phyloP scores from a whole-genome alignment of 139 green algal species.

The Pseudopediastrum boryanum region DNA sequence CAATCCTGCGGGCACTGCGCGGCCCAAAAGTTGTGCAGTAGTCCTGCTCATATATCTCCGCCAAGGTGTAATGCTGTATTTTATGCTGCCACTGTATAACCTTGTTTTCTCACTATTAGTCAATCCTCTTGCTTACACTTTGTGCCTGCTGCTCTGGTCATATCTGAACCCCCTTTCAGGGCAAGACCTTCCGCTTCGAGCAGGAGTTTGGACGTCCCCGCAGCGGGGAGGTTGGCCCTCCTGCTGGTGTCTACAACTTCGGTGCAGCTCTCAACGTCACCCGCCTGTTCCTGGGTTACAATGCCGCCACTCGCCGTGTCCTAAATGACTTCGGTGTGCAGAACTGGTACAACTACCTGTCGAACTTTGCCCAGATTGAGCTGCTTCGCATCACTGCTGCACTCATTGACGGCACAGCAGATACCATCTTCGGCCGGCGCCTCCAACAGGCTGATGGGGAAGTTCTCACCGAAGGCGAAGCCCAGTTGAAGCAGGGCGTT shows the following conservation, averaged over 20 bases:
- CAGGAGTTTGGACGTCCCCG: neutral
- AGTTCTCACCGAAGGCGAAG: too few relatives aligned
- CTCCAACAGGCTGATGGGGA: too few relatives aligned
- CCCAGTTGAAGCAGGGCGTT: too few relatives aligned
- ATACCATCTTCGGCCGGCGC: too few relatives aligned
- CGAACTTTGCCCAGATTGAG: slow-evolving; percentile 2
- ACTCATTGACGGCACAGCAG: neutral
- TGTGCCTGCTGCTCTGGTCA: neutral
- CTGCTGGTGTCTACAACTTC: slow-evolving; percentile 20
- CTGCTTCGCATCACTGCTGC: slow-evolving; percentile 23
- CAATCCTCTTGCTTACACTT: neutral
- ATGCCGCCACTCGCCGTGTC: neutral
- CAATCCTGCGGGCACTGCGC: too few relatives aligned
- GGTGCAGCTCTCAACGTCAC: slow-evolving; percentile 32
- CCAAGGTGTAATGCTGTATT: too few relatives aligned
- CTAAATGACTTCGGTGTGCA: slow-evolving; percentile 38
- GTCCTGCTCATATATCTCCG: too few relatives aligned
- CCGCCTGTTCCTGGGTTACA: slow-evolving; percentile 18
- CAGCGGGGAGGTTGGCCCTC: neutral
- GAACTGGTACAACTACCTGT: slow-evolving; percentile 26
- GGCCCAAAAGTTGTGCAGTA: too few relatives aligned
- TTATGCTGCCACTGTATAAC: too few relatives aligned
- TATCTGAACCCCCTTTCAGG: too few relatives aligned
- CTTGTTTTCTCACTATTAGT: too few relatives aligned
- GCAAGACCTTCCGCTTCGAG: slow-evolving; percentile 1